Evolutionary conservation across 768 basidiomycete genomes (phyloP).

Genomic region (Boletus vinaceobasis): DNA sequence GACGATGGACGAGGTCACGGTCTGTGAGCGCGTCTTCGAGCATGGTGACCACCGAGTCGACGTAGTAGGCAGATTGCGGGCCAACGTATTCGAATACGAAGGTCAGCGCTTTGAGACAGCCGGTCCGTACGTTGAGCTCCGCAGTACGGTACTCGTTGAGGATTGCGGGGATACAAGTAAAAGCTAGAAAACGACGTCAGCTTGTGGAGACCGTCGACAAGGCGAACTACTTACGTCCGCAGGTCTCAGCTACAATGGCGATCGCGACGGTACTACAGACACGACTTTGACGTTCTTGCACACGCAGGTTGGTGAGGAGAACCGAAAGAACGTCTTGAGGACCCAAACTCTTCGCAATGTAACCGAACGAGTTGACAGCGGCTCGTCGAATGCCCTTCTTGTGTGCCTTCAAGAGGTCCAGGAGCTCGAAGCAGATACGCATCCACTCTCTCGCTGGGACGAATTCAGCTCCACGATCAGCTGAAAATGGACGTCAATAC

Average conservation of each 20-base stretch:
- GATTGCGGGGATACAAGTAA: slow-evolving; percentile 98
- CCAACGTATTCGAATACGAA: slow-evolving; percentile 99
- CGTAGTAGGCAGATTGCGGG: slow-evolving; percentile 93
- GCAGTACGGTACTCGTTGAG: slow-evolving; percentile 98
- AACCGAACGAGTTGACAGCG: slow-evolving; percentile 98
- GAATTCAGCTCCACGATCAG: slow-evolving; percentile 98
- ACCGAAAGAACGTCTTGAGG: slow-evolving; percentile 98
- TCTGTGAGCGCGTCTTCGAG: slow-evolving; percentile 98
- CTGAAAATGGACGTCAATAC: slow-evolving; percentile 33
- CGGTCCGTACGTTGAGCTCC: slow-evolving; percentile 97
- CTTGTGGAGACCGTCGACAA: background rate
- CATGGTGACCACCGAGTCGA: slow-evolving; percentile 96
- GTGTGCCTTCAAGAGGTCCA: slow-evolving; percentile 96
- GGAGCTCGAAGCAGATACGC: slow-evolving; percentile 98
- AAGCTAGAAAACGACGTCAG: slow-evolving; percentile 47
- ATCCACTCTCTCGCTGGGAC: slow-evolving; percentile 99
- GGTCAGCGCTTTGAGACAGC: slow-evolving; percentile 96
- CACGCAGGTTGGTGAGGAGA: slow-evolving; percentile 91
- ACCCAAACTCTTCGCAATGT: slow-evolving; percentile 98
- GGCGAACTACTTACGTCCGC: slow-evolving; percentile 51
- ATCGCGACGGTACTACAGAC: slow-evolving; percentile 99
- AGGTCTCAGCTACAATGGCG: slow-evolving; percentile 92
- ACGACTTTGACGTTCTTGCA: slow-evolving; percentile 98
- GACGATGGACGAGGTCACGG: slow-evolving; percentile 96
- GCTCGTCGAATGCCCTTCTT: slow-evolving; percentile 99